Evolutionary conservation across 768 basidiomycete genomes (phyloP).

Genomic region (Russula dissimulans): DNA sequence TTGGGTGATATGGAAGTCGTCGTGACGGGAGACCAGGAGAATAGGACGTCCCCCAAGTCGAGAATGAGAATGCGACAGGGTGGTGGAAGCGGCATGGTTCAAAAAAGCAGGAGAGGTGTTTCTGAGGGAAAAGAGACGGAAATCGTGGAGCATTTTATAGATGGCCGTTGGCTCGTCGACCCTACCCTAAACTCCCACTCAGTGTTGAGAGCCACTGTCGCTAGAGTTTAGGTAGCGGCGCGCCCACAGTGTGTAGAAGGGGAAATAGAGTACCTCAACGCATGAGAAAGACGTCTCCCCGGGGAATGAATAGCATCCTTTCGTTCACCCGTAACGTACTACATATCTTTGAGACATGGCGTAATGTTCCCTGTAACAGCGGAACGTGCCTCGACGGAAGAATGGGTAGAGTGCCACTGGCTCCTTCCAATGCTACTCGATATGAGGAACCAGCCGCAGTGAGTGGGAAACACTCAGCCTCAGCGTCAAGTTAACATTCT

Average conservation of each 20-base stretch:
- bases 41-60: slow-evolving; percentile 49
- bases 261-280: not conserved
- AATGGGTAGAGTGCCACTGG: too few species aligned
- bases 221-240: not conserved
- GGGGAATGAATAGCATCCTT: not conserved
- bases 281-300: not conserved
- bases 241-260: not conserved
- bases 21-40: slow-evolving; percentile 41
- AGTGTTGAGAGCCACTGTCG: not conserved
- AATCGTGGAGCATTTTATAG: not conserved
- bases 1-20: slow-evolving; percentile 35
- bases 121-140: not conserved
- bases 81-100: slow-evolving; percentile 4
- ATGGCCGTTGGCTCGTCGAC: not conserved
- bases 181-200: not conserved
- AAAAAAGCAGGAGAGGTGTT: not conserved
- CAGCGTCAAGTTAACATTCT: too few species aligned
- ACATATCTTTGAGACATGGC: too few species aligned
- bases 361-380: too few species aligned
- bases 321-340: not conserved
- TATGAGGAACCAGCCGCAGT: too few species aligned
- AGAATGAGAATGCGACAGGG: slow-evolving; percentile 33
- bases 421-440: too few species aligned
- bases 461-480: too few species aligned
- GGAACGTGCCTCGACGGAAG: too few species aligned